phyloP scores from a whole-genome alignment of 2,329 filamentous ascomycete genomes.

The Neodidymelliopsis sp. region DNA sequence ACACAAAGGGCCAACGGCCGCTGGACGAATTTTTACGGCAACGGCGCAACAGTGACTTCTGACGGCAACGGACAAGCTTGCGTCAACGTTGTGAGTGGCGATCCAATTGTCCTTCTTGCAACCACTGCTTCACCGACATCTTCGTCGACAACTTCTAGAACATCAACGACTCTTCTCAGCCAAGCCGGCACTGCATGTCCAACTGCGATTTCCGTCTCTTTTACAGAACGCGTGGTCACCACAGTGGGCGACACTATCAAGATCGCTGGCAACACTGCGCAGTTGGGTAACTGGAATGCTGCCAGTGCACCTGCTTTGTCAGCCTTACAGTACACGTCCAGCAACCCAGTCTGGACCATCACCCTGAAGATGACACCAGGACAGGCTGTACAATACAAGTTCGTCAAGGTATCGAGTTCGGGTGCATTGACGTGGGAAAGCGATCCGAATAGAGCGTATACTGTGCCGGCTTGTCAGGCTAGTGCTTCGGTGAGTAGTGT shows the following conservation, averaged over 20 bases:
- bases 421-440: slow-evolving; percentile 57
- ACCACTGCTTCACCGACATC: slow-evolving; percentile 13
- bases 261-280: slow-evolving; percentile 53
- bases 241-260: slow-evolving; percentile 59
- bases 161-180: slow-evolving; percentile 13
- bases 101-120: slow-evolving; percentile 52
- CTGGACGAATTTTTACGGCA: slow-evolving; percentile 54
- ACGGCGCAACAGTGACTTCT: slow-evolving; percentile 46
- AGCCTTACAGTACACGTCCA: slow-evolving; percentile 53
- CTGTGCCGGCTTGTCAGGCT: slow-evolving; percentile 37
- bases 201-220: slow-evolving; percentile 48
- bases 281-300: slow-evolving; percentile 56
- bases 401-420: slow-evolving; percentile 55
- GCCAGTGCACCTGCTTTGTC: slow-evolving; percentile 50
- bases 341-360: slow-evolving; percentile 58
- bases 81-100: slow-evolving; percentile 51
- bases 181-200: slow-evolving; percentile 32
- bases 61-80: slow-evolving; percentile 54
- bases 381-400: slow-evolving; percentile 54
- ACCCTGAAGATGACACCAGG: slow-evolving; percentile 53
- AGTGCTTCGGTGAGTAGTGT: slow-evolving; percentile 33
- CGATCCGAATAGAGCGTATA: slow-evolving; percentile 53
- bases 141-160: slow-evolving; percentile 17
- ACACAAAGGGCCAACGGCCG: slow-evolving; percentile 47
- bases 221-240: slow-evolving; percentile 57